Base-by-base conservation (phyloP, 176 grass and related monocot species). In the Oryza rufipogon region DNA sequence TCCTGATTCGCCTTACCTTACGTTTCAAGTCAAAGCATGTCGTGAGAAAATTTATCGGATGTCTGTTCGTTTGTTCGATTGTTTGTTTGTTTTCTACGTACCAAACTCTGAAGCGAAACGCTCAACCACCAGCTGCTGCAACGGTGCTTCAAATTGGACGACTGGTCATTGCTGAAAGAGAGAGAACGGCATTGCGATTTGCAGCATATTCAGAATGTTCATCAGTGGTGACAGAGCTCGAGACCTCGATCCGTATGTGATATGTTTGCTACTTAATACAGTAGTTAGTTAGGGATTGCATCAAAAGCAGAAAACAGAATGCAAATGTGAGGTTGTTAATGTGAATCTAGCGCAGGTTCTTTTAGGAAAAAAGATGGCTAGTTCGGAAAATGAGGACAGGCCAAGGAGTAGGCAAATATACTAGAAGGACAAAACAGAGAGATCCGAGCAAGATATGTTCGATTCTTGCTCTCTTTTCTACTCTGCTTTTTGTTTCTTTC, bases 11-110 rank as follows among this genome's bases (percentile, higher is more conserved):
- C 7, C 7, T 61, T 86, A 79, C 73, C 88, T 65, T 86, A 77
- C 19, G 73, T 77, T 90, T 90, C 45, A 90, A 86, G 88, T 10
- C 38, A 46, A 86, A 89, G 88, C 88, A 47, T 89, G 72, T 34
- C 54, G 9, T 60, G 33, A 39, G 76, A 65, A 48, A 45, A 8
- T 4, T 52, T 49, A 28, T 66, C 23, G 5, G 65, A 76, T 64
- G 64, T 61, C 20, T n/a, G 10, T 9, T 13, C 11, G 66, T 56
- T 56, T 2, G 52, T 56, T 56, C 7, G 52, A 41, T 9, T 41
- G 39, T 41, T 41, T 41, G 39, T 41, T 41, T 41, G 39, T 8
- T 56, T 56, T 56, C 52, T 19, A 56, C 52, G 52, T 77, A 82
- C 78, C 78, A 51, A 51, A 82, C 66, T 75, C 66, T 90, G 78